These are phyloP conservation scores for Salicornia ramosissima DNA, from an alignment of 148 eudicot genomes.

Conservation along the genomic window DNA sequence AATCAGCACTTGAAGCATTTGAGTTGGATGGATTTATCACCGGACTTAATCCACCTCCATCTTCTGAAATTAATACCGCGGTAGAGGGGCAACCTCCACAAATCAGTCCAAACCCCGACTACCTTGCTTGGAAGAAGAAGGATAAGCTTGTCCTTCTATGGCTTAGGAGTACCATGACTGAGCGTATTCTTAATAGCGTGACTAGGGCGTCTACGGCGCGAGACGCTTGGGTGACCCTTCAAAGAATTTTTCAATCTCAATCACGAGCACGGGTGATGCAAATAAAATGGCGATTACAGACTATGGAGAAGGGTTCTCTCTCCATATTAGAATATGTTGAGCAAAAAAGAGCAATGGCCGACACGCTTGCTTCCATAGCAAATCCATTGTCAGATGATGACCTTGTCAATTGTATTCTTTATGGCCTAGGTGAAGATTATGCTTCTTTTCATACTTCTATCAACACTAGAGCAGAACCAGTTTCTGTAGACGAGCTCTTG, in stretches of 20 bases:
- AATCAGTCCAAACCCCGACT: background rate
- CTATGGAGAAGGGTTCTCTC: background rate
- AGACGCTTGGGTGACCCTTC: background rate
- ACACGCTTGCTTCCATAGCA: background rate
- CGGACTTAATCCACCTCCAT: background rate
- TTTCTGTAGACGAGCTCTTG: background rate
- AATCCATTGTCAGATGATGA: background rate
- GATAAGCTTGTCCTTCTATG: constrained; percentile 10
- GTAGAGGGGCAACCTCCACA: background rate
- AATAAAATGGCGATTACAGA: constrained; percentile 3
- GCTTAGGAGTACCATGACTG: background rate
- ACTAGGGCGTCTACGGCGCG: background rate
- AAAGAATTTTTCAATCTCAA: background rate
- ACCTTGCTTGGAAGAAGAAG: constrained; percentile 1
- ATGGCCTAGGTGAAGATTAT: background rate
- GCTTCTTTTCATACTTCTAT: background rate
- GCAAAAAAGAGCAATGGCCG: background rate
- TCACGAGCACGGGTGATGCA: background rate
- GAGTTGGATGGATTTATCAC: background rate
- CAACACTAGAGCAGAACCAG: background rate
- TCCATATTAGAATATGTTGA: constrained; percentile 1
- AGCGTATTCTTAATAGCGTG: background rate
- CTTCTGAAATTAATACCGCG: background rate
- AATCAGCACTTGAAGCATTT: constrained; percentile 7
- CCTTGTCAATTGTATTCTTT: background rate